Base-by-base conservation (phyloP, 345 rosid genomes). In the Abelmoschus esculentus region DNA sequence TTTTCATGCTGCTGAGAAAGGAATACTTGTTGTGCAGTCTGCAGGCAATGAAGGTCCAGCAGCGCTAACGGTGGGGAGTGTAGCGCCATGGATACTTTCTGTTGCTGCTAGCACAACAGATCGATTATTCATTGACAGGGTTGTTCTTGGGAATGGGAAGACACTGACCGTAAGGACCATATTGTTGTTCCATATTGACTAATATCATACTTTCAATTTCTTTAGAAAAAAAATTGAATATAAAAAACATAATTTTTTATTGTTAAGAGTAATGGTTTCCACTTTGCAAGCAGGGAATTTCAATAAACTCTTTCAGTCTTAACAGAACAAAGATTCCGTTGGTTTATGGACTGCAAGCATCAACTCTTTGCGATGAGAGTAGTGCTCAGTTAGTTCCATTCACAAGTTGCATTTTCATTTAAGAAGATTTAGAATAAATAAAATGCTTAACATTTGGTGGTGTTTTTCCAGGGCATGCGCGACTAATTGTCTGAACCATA, bases 391-490 rank as follows among this genome's bases (percentile, higher is more conserved):
- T 9, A 12, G 46, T 42, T 42, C 13, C 12, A 42, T 42, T 47
- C 17, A 47, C 52, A 47, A 47, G 52, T 11, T 47, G n/a, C 18
- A 2, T 49, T 49, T 13, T 49, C 46, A 42, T 42, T 42, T 42
- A 42, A 12, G 2, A 42, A 42, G 46, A 9, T 2, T 42, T 42
- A 42, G 46, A 42, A 9, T 42, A 42, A 10, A 3, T 13, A 42
- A 42, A 40, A 42, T 42, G 46, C 7, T 9, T 42, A 10, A 9
- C 1, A 42, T 42, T 42, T 42, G 46, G 2, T 42, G 46, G 46
- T 42, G 46, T 42, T 42, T 42, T 42, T 68, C 46, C 82, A 83
- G 84, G 75, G 55, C 47, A 57, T 88, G 97, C 68, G 6, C 2
- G 19, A 6, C 2, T 1, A 74, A 66, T 50, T 74, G 85, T 2